Percentiles rank a stretch among this genome's conserved stretches.
phyloP scores from a whole-genome alignment of 140 eudicot genomes.

The Anethum foeniculum region DNA sequence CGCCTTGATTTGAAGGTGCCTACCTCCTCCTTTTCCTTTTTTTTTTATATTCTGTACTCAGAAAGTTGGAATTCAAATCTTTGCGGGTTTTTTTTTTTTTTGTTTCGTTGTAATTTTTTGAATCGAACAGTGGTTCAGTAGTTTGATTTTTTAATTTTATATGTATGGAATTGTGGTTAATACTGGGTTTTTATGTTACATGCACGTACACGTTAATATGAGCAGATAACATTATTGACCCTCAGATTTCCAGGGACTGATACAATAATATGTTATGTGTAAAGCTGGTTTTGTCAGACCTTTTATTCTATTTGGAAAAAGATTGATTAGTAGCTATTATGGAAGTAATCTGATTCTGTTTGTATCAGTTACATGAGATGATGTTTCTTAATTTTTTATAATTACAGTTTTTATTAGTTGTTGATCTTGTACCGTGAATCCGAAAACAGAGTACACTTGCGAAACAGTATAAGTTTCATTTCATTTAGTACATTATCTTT shows the following conservation, averaged over 20 bases:
- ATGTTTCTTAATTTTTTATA: neutral
- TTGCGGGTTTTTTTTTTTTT: neutral
- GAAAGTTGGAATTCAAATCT: neutral
- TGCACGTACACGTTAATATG: neutral
- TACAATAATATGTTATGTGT: neutral
- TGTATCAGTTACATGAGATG: neutral
- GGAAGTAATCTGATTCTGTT: neutral
- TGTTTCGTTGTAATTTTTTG: neutral
- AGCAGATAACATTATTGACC: neutral
- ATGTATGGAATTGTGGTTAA: neutral
- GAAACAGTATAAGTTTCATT: neutral
- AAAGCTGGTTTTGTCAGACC: neutral
- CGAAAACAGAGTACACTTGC: neutral
- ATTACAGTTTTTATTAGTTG: neutral
- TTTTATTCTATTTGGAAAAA: neutral
- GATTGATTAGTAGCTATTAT: neutral
- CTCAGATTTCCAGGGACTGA: neutral
- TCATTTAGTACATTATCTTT: neutral
- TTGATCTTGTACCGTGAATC: neutral
- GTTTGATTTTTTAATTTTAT: neutral
- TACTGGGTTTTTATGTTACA: neutral
- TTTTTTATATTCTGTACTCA: neutral
- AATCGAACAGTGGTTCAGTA: neutral
- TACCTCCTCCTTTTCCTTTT: too few relatives aligned
- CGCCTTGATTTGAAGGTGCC: constrained; percentile 82